Base-by-base conservation (phyloP, 176 grass and related monocot genomes). In the Neostapfia colusana region DNA sequence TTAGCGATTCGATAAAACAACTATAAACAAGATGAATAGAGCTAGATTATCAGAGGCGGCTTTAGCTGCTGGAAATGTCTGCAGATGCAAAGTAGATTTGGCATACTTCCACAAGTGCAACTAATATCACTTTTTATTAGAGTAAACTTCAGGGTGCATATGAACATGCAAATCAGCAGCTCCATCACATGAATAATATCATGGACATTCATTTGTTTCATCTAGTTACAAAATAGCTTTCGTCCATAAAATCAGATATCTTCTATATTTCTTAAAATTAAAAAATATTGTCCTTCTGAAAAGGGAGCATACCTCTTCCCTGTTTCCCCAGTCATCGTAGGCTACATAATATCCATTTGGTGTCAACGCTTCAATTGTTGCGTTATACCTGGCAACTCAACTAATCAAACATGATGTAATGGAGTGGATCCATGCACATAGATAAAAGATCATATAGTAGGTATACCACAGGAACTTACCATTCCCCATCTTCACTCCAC, bases 401-500 rank as follows among this genome's bases (percentile, higher is more conserved):
- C 55, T 76, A 58, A 88, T 80, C 86, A 88, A 73, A 90, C 43
- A 71, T 17, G 71, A 7, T 79, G 75, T 13, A 63, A 65, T 41
- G 45, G 58, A 75, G 58, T n/a, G n/a, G n/a, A n/a, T n/a, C 36
- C 21, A 73, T 77, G 21, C 25, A 43, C 46, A 63, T n/a, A 72
- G 37, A 31, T 25, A 7, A 74, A 84, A 43, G 7, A 57, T 21
- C 2, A 60, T 45, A 63, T 17, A 40, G 49, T 56, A 81, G 18
- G 23, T 35, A 23, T n/a, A 72, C 66, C 78, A 88, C 54, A 67
- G 9, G 26, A 69, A 73, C 78, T 67, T 65, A 96, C 93, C 93
- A 96, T 40, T 96, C 89, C 26, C 89, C 89, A 78, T 96, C 93
- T 70, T 96, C 84, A 73, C 93, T 96, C 82, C 72, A 96, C 68